phyloP scores from a whole-genome alignment of 768 basidiomycete genomes.

The Hypsizygus marmoreus region DNA sequence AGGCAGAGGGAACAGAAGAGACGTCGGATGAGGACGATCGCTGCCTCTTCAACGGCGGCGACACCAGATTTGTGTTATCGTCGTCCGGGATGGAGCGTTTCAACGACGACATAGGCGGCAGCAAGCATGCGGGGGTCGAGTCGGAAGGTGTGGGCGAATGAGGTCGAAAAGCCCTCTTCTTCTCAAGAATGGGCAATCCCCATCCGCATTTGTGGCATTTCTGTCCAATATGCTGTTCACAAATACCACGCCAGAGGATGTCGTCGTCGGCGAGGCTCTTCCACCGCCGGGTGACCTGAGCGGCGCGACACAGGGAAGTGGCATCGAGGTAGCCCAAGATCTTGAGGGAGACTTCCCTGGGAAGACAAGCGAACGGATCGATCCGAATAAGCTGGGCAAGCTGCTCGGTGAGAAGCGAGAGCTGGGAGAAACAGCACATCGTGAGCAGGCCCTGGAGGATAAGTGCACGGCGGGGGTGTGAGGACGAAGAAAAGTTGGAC shows the following conservation, averaged over 20 bases:
- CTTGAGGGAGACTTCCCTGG: constrained; percentile 86
- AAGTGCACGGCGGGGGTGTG: constrained; percentile 86
- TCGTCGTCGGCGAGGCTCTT: constrained; percentile 91
- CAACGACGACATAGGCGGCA: constrained; percentile 13
- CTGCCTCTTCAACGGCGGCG: constrained; percentile 54
- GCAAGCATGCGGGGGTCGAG: constrained; percentile 14
- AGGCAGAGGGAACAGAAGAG: constrained; percentile 11
- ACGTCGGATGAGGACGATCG: constrained; percentile 28
- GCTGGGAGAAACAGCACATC: constrained; percentile 99
- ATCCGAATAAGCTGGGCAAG: constrained; percentile 91
- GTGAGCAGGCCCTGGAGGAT: constrained; percentile 96
- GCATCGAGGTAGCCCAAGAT: constrained; percentile 90
- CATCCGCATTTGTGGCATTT: constrained; percentile 97
- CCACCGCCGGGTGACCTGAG: constrained; percentile 88
- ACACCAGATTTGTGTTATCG: constrained; percentile 19
- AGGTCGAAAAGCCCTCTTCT: constrained; percentile 52
- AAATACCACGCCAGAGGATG: constrained; percentile 92
- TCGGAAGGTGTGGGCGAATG: constrained; percentile 26
- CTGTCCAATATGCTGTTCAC: constrained; percentile 97
- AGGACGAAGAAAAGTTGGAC: constrained; percentile 95
- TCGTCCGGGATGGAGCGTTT: constrained; percentile 45
- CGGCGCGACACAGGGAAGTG: constrained; percentile 89
- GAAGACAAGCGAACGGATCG: constrained; percentile 90
- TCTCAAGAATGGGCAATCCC: constrained; percentile 91
- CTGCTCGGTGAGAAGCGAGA: constrained; percentile 92